A percentile compares a stretch with the other conserved stretches of the same genome.
phyloP scores from a whole-genome alignment of 345 rosid species.

The Mangifera indica region DNA sequence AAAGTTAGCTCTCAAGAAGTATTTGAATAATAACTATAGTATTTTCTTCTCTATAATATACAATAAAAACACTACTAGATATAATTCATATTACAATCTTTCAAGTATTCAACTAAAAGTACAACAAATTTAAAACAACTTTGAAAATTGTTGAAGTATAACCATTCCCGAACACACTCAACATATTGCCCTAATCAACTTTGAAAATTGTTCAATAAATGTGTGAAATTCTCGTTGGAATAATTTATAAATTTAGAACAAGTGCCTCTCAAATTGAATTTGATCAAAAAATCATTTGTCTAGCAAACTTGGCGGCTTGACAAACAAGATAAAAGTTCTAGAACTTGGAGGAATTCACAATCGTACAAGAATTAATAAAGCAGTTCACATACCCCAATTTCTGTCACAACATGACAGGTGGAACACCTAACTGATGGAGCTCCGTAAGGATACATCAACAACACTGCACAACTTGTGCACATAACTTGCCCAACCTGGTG shows the following conservation, averaged over 20 bases:
- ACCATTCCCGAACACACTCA: not conserved
- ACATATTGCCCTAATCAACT: not conserved
- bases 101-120: not conserved
- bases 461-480: conserved; percentile 53
- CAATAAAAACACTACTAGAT: not conserved
- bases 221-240: not conserved
- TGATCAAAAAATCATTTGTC: too few species aligned
- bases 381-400: conserved; percentile 58
- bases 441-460: conserved; percentile 83
- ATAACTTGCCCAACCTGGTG: conserved; percentile 72
- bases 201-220: not conserved
- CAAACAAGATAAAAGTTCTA: not conserved
- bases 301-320: not conserved
- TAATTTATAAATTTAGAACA: not conserved
- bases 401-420: conserved; percentile 67
- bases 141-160: not conserved
- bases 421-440: conserved; percentile 83
- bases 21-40: not conserved
- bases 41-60: not conserved
- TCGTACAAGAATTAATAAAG: not conserved
- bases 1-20: not conserved
- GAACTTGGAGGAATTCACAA: not conserved
- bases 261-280: not conserved
- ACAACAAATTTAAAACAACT: not conserved
- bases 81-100: not conserved